A percentile compares a stretch with the other conserved stretches of the same genome.
Conservation (phyloP, 768 basidiomycete genomes). For the Mrakia frigida region DNA sequence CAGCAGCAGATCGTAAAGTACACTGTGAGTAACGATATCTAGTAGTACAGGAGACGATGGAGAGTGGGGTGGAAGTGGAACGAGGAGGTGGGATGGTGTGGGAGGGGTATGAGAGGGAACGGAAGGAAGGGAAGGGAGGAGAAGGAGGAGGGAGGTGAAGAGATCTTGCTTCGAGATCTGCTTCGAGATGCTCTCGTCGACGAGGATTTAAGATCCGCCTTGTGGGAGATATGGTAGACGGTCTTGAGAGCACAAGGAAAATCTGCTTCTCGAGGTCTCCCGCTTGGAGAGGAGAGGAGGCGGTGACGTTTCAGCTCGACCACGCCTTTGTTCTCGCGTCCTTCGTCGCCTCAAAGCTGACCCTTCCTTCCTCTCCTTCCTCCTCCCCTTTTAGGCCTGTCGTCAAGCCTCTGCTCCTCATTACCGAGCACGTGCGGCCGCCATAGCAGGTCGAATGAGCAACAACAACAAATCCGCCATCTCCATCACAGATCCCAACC, state of each 20-base stretch:
- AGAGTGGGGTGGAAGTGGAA: too few relatives aligned
- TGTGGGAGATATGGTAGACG: background rate
- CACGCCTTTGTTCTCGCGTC: background rate
- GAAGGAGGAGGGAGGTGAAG: background rate
- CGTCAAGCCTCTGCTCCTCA: conserved; percentile 82
- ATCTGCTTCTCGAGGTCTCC: background rate
- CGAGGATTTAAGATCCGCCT: background rate
- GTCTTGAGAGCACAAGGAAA: background rate
- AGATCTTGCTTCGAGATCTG: background rate
- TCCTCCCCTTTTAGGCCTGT: conserved; percentile 56
- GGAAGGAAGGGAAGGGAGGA: background rate
- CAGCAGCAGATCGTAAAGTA: conserved; percentile 88
- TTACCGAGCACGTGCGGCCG: conserved; percentile 90
- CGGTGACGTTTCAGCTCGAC: conserved; percentile 8
- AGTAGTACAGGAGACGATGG: too few relatives aligned
- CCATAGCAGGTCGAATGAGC: conserved; percentile 81
- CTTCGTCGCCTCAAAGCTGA: background rate
- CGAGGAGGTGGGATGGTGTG: too few relatives aligned
- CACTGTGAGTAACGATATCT: conserved; percentile 58
- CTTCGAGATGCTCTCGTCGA: background rate
- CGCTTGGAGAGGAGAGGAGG: background rate
- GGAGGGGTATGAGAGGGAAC: too few relatives aligned
- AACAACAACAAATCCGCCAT: conserved; percentile 69
- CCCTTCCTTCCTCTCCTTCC: conserved; percentile 28
- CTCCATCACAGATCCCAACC: conserved; percentile 80